These are phyloP conservation scores for Bipolaris bicolor DNA, from an alignment of 2,329 filamentous ascomycete genomes.

Conservation along the genomic window DNA sequence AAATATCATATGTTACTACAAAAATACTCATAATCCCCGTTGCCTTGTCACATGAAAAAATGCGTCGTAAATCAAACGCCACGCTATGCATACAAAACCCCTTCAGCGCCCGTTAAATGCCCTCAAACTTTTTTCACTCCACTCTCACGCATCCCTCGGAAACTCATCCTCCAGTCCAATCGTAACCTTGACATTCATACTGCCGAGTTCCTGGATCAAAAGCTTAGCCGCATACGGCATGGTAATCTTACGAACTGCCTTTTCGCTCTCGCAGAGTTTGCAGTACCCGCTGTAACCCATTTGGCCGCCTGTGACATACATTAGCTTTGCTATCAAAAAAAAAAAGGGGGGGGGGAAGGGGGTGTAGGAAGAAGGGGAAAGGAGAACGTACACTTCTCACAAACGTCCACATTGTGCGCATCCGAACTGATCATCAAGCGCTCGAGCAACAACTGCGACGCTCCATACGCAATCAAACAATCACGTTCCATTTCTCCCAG, in stretches of 20 bases:
- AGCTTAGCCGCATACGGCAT: constrained; percentile 98
- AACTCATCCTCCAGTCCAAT: constrained; percentile 95
- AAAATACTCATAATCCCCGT: not conserved
- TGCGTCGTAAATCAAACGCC: constrained; percentile 12
- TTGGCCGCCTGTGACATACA: constrained; percentile 62
- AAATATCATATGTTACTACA: not conserved
- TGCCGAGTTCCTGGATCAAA: constrained; percentile 92
- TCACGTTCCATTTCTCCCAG: constrained; percentile 99
- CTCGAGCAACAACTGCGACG: constrained; percentile 88
- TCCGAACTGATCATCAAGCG: constrained; percentile 94
- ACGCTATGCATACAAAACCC: constrained; percentile 23
- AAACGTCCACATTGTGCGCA: constrained; percentile 89
- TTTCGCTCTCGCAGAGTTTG: constrained; percentile 85
- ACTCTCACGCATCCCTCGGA: constrained; percentile 53
- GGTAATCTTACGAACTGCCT: constrained; percentile 86
- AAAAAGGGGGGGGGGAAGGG: not conserved
- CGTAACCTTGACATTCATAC: constrained; percentile 97
- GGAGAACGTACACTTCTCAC: constrained; percentile 71
- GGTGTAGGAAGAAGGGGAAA: not conserved
- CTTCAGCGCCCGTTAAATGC: constrained; percentile 4
- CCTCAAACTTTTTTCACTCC: not conserved
- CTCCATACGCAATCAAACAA: constrained; percentile 95
- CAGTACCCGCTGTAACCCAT: constrained; percentile 97
- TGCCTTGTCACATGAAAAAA: not conserved
- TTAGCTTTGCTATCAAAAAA: no score